Conservation (phyloP, 768 basidiomycete genomes). For the Trametes sanguinea region DNA sequence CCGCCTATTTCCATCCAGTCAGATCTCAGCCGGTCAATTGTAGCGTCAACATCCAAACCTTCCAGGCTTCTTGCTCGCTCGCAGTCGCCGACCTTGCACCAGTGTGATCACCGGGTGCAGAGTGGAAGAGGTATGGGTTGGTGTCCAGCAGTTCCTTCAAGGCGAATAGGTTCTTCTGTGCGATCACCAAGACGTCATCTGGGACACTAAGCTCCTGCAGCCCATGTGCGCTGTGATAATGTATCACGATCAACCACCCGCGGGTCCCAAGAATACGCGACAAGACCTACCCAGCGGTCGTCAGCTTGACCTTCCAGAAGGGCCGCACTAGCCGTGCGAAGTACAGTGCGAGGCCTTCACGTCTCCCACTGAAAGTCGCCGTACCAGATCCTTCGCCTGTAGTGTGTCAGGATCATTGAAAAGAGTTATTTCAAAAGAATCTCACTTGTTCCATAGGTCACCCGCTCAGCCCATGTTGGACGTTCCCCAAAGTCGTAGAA, state of each 20-base stretch:
- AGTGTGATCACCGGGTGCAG: conserved; percentile 68
- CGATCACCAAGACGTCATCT: conserved; percentile 62
- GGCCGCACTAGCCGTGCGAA: conserved; percentile 84
- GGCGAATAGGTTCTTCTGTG: conserved; percentile 78
- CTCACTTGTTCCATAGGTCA: conserved; percentile 75
- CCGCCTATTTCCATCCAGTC: conserved; percentile 52
- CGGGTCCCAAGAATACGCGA: neutral
- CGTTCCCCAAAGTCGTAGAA: conserved; percentile 87
- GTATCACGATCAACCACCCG: neutral
- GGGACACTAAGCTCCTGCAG: conserved; percentile 62
- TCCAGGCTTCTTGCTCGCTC: conserved; percentile 87
- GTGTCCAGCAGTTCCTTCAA: conserved; percentile 76
- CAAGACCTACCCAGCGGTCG: conserved; percentile 55
- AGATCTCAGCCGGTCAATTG: neutral
- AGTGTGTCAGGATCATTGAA: neutral
- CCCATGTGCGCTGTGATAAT: conserved; percentile 39
- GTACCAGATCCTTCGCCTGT: conserved; percentile 69
- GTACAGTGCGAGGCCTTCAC: conserved; percentile 87
- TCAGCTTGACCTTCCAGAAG: conserved; percentile 85
- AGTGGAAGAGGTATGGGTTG: conserved; percentile 85
- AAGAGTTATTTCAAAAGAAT: neutral
- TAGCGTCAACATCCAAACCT: conserved; percentile 46
- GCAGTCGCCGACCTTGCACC: conserved; percentile 55
- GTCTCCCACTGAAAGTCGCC: conserved; percentile 80
- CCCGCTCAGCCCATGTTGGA: conserved; percentile 78